Evolutionary conservation across 2,329 filamentous ascomycete species (phyloP), one percentile per base, ranked within the genome.

Genomic region (Cordyceps militaris): DNA sequence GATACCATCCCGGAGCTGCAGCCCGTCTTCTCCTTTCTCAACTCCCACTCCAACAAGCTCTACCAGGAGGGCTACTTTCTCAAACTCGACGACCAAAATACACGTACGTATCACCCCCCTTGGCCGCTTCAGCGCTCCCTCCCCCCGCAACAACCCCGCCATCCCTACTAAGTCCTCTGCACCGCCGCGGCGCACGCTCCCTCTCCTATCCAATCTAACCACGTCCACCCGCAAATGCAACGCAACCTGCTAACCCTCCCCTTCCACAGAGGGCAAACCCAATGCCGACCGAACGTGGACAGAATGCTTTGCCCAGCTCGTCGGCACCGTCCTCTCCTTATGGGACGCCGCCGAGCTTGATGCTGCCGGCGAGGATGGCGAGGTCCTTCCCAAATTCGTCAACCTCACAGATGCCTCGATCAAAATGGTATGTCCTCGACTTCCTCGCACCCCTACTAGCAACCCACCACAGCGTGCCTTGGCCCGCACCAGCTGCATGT

Each of bases 41-140:
- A 96, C 74, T 94, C 88, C 73, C 94, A 99, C 71, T 87, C 85
- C 59, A 97, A 97, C 73, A 97, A 97, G 75, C 78, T 97, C 57
- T 99, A 97, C 71, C 92, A 97, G 65, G 94, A 99, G 74, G 94
- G 94, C 38, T 99, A 97, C 69, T 97, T 99, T 64, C 75, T 99
- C 65, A 99, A 97, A 74, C 78, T 99, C 50, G 93, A 97, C 71
- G 94, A 99, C 72, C 85, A 96, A 65, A 95, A 97, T 68, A 87
- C 85, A 57, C 86, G 92, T 96, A 82, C 66, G 90, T 83, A 59
- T 34, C 42, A 40, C 28, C 36, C 7, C 13, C 14, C 38, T 21
- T 42, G 36, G n/a, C 59, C 49, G 59, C 61, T 63, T 21, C 28
- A n/a, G 13, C 40, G 9, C 19, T 21, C 40, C 11, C 19, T 13